Base-by-base conservation (phyloP, 495 filamentous ascomycete genomes). In the Pseudomonodictys pantanalensis region DNA sequence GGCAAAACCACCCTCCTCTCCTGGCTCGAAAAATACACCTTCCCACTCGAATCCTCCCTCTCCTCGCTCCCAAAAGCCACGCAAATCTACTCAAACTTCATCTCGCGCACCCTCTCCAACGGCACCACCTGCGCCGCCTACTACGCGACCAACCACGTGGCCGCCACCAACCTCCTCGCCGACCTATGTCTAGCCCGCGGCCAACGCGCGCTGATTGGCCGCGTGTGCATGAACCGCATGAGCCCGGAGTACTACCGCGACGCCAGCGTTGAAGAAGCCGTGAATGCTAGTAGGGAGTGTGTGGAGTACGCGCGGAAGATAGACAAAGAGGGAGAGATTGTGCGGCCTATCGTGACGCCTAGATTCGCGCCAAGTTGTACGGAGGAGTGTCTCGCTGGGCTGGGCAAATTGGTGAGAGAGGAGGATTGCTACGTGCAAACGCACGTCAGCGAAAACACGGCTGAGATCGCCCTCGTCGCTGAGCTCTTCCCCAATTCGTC, bases 21-120 rank as follows among this genome's bases (percentile, higher is more conserved):
- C 73, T 98, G 92, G 92, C 81, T 98, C 4, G 77, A 91, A 60
- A 89, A 78, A 3, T 98, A 98, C 76, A 98, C 92, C n/a, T 98
- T 95, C 73, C 92, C 92, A 0, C 80, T 95, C 53, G 92, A 97
- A 73, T 77, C 83, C 11, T 88, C 86, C 17, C 81, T 96, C 53
- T 66, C 73, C 3, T 69, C 46, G 65, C 77, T 78, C 60, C 65
- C 76, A 42, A 79, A 76, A 70, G 81, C 79, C 56, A 64, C 69
- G 43, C 76, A 60, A 62, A 81, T 92, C 59, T 97, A 97, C 74
- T 77, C 79, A 17, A 82, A 83, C 62, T 85, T 87, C 68, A 81
- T 97, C 64, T 73, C 79, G 46, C 85, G 87, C 41, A 95, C 91
- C 0, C 83, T 98, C 38, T 79, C 89, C 45, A 81, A 96, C 73